Conservation (phyloP, 495 filamentous ascomycete genomes). For the Aspergillus panamensis region DNA sequence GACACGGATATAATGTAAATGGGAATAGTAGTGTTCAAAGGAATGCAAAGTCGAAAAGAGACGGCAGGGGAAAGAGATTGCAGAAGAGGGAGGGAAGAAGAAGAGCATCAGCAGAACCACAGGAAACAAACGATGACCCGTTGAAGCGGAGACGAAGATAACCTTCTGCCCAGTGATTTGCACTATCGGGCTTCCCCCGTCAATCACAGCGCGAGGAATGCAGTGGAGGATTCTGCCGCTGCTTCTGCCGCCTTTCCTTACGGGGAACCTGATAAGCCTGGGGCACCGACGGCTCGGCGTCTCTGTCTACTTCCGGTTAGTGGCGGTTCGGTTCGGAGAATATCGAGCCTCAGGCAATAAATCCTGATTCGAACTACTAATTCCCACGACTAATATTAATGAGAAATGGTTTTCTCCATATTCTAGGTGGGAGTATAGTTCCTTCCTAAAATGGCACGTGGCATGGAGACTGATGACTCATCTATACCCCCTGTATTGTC, state of each 20-base stretch:
- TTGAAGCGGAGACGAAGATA: constrained; percentile 12
- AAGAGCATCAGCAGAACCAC: constrained; percentile 5
- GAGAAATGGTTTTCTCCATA: too few relatives aligned
- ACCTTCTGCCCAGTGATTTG: constrained; percentile 4
- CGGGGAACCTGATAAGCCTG: constrained; percentile 9
- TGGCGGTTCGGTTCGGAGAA: constrained; percentile 3
- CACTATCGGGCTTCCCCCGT: constrained; percentile 18
- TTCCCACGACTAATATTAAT: not conserved
- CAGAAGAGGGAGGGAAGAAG: constrained; percentile 1
- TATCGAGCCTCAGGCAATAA: too few relatives aligned
- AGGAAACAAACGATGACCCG: not conserved
- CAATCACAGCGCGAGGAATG: constrained; percentile 13
- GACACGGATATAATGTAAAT: not conserved
- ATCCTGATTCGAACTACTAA: not conserved
- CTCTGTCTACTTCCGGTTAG: not conserved
- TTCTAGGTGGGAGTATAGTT: too few relatives aligned
- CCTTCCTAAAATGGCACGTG: too few relatives aligned
- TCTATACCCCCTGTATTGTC: too few relatives aligned
- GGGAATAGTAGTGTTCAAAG: not conserved
- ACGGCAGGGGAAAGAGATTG: not conserved
- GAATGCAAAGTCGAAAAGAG: not conserved
- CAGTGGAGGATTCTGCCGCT: not conserved
- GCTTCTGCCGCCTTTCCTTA: not conserved
- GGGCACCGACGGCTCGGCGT: constrained; percentile 11
- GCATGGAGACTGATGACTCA: too few relatives aligned